Evolutionary conservation across 2,329 filamentous ascomycete species (phyloP), one percentile per base, ranked within the genome.

Genomic region (Aureobasidium sp.): DNA sequence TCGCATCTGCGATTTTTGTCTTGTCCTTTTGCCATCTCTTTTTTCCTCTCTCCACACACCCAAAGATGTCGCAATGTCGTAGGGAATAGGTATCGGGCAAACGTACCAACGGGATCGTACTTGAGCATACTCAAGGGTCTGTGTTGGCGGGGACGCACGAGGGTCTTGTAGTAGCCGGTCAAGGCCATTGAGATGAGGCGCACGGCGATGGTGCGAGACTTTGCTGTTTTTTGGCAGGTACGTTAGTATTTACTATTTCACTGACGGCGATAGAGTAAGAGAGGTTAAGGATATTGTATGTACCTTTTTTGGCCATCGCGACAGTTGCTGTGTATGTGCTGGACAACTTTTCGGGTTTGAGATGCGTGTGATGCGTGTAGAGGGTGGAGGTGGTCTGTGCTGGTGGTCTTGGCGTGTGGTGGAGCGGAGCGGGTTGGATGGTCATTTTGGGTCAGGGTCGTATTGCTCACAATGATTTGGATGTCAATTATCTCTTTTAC

Each of bases 161-260:
- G 86, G 60, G 91, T 95, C 77, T 93, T 92, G 82, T 93, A 99
- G 83, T 91, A 99, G 72, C 94, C 94, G 29, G 94, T 99, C 88
- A 96, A 88, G 74, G 94, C 94, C 94, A 99, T 99, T 66, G 91
- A 96, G 75, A 99, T 82, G 68, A 99, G 88, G 74, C 94, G 92
- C 75, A 97, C 93, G 73, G 90, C 85, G 74, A 99, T 87, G 68
- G 93, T 88, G 75, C 95, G 91, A 73, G 92, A 90, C 82, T 97
- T 97, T 65, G 82, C 91, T 95, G 74, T 64, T 27, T 6, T 14
- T 4, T 17, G 22, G 22, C 22, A 25, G 22, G 22, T 25, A 25
- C 3, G 22, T n/a, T 4, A 27, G 22, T 25, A 8, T 14, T 34
- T 5, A 49, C 64, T 29, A 65, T 64, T 60, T 11, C 2, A 29